Percentiles rank a stretch among this genome's conserved stretches.
Evolutionary conservation across 192 early-diverging fungal species (phyloP).

Genomic region (Coemansia sp.): DNA sequence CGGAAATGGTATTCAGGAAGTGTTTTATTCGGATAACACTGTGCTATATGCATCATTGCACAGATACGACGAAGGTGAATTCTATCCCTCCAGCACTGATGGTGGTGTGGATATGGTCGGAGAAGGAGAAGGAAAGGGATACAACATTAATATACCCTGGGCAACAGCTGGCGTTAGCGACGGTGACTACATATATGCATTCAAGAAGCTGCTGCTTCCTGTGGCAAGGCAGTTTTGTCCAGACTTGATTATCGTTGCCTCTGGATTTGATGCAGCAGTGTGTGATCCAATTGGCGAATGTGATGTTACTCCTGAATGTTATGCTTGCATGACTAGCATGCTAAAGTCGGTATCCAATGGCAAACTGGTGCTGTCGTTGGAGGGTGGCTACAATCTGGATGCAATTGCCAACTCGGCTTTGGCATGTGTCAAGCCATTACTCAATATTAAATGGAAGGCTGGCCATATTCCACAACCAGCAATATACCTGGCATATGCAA

Average conservation of each 20-base stretch:
- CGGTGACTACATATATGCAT: slow-evolving; percentile 85
- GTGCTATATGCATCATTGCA: slow-evolving; percentile 89
- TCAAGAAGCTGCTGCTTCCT: slow-evolving; percentile 75
- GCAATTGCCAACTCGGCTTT: slow-evolving; percentile 70
- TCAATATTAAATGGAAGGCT: slow-evolving; percentile 57
- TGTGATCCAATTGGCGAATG: slow-evolving; percentile 85
- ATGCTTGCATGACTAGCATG: slow-evolving; percentile 84
- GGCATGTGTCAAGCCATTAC: slow-evolving; percentile 71
- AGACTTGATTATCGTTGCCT: slow-evolving; percentile 79
- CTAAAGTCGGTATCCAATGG: slow-evolving; percentile 67
- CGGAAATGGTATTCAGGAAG: slow-evolving; percentile 88
- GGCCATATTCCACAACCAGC: slow-evolving; percentile 30
- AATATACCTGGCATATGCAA: slow-evolving; percentile 30
- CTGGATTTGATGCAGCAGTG: slow-evolving; percentile 86
- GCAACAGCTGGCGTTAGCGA: slow-evolving; percentile 67
- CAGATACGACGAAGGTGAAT: slow-evolving; percentile 71
- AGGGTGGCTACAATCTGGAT: slow-evolving; percentile 86
- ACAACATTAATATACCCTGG: slow-evolving; percentile 91
- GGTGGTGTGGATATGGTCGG: slow-evolving; percentile 62
- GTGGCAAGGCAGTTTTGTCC: slow-evolving; percentile 80
- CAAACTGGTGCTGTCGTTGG: slow-evolving; percentile 75
- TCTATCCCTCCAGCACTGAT: slow-evolving; percentile 70
- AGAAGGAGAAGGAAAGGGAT: slow-evolving; percentile 59
- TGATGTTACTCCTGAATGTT: slow-evolving; percentile 73
- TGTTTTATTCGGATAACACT: slow-evolving; percentile 71